Evolutionary conservation across 192 early-diverging fungal genomes (phyloP).

Genomic region (Funneliformis mosseae): DNA sequence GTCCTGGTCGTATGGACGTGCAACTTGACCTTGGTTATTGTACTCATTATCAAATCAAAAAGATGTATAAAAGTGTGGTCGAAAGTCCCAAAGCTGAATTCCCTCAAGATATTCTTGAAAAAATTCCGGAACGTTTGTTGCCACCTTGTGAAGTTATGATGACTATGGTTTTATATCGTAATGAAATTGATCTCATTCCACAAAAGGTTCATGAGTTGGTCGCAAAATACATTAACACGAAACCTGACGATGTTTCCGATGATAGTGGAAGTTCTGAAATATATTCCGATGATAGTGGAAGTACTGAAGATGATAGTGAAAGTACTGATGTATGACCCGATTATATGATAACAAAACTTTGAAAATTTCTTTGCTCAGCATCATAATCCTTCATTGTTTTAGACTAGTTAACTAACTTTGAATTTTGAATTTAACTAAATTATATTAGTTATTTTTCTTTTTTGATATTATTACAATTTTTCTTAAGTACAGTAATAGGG

Average conservation of each 20-base stretch:
- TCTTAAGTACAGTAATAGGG: too few relatives aligned
- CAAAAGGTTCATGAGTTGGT: constrained; percentile 32
- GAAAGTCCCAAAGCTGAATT: background rate
- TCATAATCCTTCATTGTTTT: too few relatives aligned
- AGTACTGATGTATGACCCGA: background rate
- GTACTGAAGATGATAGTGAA: background rate
- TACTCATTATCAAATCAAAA: constrained; percentile 61
- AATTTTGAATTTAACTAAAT: too few relatives aligned
- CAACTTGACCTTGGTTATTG: constrained; percentile 61
- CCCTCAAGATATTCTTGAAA: background rate
- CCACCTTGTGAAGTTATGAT: background rate
- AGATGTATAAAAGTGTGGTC: constrained; percentile 51
- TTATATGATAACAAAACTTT: background rate
- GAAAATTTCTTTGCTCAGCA: background rate
- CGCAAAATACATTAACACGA: background rate
- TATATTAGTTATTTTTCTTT: too few relatives aligned
- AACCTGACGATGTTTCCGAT: background rate
- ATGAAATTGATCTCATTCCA: constrained; percentile 33
- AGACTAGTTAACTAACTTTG: too few relatives aligned
- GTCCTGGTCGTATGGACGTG: constrained; percentile 68
- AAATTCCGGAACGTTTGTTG: background rate
- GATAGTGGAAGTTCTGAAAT: background rate
- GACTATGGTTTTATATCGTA: constrained; percentile 55
- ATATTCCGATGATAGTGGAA: background rate
- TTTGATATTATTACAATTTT: too few relatives aligned